Percentiles rank a stretch among this genome's conserved stretches.
These are phyloP conservation scores for Lablab purpureus DNA, from an alignment of 306 rosid species.

Conservation along the genomic window DNA sequence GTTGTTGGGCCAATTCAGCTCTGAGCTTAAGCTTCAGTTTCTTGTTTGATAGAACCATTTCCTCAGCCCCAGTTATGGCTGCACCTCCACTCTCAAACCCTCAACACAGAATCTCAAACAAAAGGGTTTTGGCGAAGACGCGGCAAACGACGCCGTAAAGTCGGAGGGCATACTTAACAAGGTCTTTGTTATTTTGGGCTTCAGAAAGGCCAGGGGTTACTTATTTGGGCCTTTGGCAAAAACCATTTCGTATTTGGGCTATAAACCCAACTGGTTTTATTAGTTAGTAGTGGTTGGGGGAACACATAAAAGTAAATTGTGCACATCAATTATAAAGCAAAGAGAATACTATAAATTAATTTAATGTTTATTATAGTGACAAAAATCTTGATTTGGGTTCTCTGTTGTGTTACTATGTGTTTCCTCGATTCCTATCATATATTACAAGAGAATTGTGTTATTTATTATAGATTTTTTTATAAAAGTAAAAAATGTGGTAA, in stretches of 20 bases:
- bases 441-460: too few species aligned
- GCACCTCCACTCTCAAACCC: neutral
- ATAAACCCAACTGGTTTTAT: neutral
- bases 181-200: neutral
- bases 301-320: too few species aligned
- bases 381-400: too few species aligned
- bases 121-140: slow-evolving; percentile 41
- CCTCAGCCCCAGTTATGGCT: neutral
- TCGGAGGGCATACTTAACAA: neutral
- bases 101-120: neutral
- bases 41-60: slow-evolving; percentile 93
- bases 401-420: too few species aligned
- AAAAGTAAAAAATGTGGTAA: too few species aligned
- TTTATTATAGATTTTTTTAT: too few species aligned
- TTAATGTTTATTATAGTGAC: too few species aligned
- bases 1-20: slow-evolving; percentile 50
- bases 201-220: neutral
- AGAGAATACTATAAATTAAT: too few species aligned
- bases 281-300: too few species aligned
- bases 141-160: slow-evolving; percentile 40
- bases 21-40: slow-evolving; percentile 81
- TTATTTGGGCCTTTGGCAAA: neutral
- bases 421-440: too few species aligned
- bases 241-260: neutral
- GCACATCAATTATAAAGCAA: too few species aligned